phyloP scores from a whole-genome alignment of 169 alveolate genomes.

The Ophryocystis elektroscirrha region DNA sequence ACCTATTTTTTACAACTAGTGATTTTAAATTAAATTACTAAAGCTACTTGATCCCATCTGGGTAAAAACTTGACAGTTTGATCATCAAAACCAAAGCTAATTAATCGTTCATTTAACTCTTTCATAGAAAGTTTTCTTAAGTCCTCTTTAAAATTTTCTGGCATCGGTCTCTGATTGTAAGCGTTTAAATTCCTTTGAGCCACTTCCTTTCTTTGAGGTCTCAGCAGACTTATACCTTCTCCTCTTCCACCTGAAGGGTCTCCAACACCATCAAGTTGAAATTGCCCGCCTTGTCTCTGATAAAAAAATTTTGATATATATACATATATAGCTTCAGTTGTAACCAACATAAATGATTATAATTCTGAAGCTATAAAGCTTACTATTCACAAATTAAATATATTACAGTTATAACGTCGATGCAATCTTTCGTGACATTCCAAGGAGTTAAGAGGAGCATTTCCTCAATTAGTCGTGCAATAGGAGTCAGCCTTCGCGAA shows the following conservation, averaged over 20 bases:
- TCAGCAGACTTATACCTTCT: slow-evolving; percentile 45
- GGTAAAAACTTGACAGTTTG: slow-evolving; percentile 46
- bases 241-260: slow-evolving; percentile 63
- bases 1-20: slow-evolving; percentile 36
- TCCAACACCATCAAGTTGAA: slow-evolving; percentile 42
- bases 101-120: slow-evolving; percentile 42
- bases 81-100: slow-evolving; percentile 47
- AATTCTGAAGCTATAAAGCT: no score
- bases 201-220: slow-evolving; percentile 2
- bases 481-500: slow-evolving; percentile 9
- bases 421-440: slow-evolving; percentile 47
- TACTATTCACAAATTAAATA: no score
- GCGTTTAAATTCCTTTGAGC: slow-evolving; percentile 6
- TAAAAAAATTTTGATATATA: no score
- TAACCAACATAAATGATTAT: no score
- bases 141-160: slow-evolving; percentile 39
- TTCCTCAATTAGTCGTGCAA: slow-evolving; percentile 44
- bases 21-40: slow-evolving; percentile 47
- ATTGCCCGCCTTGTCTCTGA: slow-evolving; percentile 46
- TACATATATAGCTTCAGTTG: no score
- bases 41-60: slow-evolving; percentile 61
- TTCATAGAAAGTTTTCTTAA: slow-evolving; percentile 53
- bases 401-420: slow-evolving; percentile 43
- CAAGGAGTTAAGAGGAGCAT: slow-evolving; percentile 46
- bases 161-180: slow-evolving; percentile 12